Conservation (phyloP, 2,329 filamentous ascomycete species). For the Trichoderma guizhouense region DNA sequence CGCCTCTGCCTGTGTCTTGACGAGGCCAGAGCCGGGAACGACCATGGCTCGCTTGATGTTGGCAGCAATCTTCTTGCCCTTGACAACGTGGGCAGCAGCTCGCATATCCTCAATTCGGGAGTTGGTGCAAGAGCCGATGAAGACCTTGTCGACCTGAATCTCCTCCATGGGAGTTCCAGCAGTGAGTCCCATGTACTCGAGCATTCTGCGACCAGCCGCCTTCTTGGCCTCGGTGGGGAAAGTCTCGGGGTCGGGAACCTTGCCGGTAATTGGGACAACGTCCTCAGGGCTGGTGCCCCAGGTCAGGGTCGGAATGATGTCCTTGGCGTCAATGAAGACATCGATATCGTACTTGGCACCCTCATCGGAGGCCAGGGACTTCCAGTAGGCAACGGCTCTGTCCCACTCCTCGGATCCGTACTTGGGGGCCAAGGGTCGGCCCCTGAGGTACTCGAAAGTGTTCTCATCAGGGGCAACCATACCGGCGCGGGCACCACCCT, state of each 20-base stretch:
- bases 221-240: slow-evolving; percentile 80
- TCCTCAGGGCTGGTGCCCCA: slow-evolving; percentile 98
- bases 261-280: slow-evolving; percentile 87
- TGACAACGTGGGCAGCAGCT: slow-evolving; percentile 78
- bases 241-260: slow-evolving; percentile 85
- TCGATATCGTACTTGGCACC: slow-evolving; percentile 87
- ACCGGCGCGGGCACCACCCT: slow-evolving; percentile 89
- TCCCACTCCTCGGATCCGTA: slow-evolving; percentile 85
- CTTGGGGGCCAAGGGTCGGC: slow-evolving; percentile 81
- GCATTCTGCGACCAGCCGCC: slow-evolving; percentile 70
- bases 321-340: slow-evolving; percentile 85
- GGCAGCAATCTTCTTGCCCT: slow-evolving; percentile 79
- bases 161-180: slow-evolving; percentile 88
- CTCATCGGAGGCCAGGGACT: slow-evolving; percentile 77
- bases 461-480: slow-evolving; percentile 95
- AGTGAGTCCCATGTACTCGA: slow-evolving; percentile 94
- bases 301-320: slow-evolving; percentile 88
- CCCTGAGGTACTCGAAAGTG: slow-evolving; percentile 94
- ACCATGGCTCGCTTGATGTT: slow-evolving; percentile 96
- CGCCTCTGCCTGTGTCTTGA: slow-evolving; percentile 85
- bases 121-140: slow-evolving; percentile 98
- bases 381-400: slow-evolving; percentile 85
- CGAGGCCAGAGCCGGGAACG: slow-evolving; percentile 89
- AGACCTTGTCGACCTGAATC: slow-evolving; percentile 90
- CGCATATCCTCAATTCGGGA: slow-evolving; percentile 93